Evolutionary conservation across 2,329 filamentous ascomycete species (phyloP), one percentile per base, ranked within the genome.

Genomic region (Colletotrichum sansevieriae): DNA sequence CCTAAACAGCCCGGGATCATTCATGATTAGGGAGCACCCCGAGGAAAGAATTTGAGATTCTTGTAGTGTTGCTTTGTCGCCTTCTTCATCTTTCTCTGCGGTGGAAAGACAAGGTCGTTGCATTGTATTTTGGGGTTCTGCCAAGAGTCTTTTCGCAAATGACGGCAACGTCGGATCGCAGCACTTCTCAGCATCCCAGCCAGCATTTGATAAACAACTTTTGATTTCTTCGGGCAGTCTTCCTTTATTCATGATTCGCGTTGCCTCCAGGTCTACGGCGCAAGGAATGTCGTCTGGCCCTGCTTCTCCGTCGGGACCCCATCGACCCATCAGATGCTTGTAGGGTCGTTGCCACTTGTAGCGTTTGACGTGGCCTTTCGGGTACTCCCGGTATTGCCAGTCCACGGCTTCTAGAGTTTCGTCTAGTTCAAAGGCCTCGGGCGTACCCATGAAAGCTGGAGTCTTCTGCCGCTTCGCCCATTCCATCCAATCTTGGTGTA

Each of bases 191-290:
- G 47, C 47, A 1, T 52, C 47, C 47, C 47, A 52, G 2, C 47
- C 47, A 0, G 8, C 47, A 2, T 52, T 52, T 1, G 20, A 13
- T 1, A 33, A 25, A 15, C 25, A 52, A 5, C 10, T 11, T 22
- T 20, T n/a, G 3, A 52, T 15, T 10, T 33, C 49, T 10, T 35
- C 15, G 11, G 49, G 49, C 4, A 52, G 2, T n/a, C 11, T 52
- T 15, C 49, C 25, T 0, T 52, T 52, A 20, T 52, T 52, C 49
- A 52, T 35, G 49, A 52, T 52, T 29, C 49, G 13, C 49, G 49
- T 52, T 1, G 49, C 49, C 25, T 52, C 49, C 1, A 52, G 49
- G 2, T 35, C 3, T 2, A 52, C 2, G 49, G 4, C 49, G 4
- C 22, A 33, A 0, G 49, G 49, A 15, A 29, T n/a, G 0, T 52